Evolutionary conservation across 1,139 yeast species (phyloP), one percentile per base, ranked within the genome.

Genomic region (Blastobotrys ciferrii): DNA sequence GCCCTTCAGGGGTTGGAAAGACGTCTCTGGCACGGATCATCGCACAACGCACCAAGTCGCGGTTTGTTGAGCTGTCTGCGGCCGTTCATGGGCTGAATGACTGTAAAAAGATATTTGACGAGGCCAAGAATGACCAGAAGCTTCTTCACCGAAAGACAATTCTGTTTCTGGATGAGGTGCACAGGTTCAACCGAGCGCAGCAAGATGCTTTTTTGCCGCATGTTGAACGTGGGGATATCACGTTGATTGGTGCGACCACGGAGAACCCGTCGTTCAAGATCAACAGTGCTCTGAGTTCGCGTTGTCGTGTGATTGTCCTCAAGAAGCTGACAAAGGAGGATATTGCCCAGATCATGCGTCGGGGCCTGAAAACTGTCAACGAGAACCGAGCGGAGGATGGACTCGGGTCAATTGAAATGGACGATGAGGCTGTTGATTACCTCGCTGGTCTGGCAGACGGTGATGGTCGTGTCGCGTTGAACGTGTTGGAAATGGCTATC

Each of bases 181-280:
- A 92, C 63, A 71, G 98, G 45, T 89, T 87, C 66, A 89, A 87
- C 63, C 87, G 88, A 58, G 78, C 86, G 0, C 97, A 89, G 53
- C 98, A 94, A 63, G 98, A 94, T 66, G 70, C 87, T 25, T 78
- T 94, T 49, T 57, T 67, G 40, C 71, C 72, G 2, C 65, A 63
- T 30, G 72, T 72, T 3, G 76, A 72, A 54, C 51, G 58, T 2
- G 76, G 76, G 15, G 73, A 69, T 45, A 67, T 72, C 30, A 65
- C 67, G 6, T 56, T 72, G 37, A 82, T 92, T 47, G 98, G 98
- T 0, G 98, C 98, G 6, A 94, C 98, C 0, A 92, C 98, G 0
- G 98, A 92, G 64, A 94, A 94, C 62, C 98, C 98, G 1, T 86
- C 96, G 25, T 94, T 92, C 66, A 88, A 87, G 48, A 67, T 92